Evolutionary conservation across 2,329 filamentous ascomycete genomes (phyloP), one percentile per base, ranked within the genome.

Genomic region (Teratosphaeria gauchensis): DNA sequence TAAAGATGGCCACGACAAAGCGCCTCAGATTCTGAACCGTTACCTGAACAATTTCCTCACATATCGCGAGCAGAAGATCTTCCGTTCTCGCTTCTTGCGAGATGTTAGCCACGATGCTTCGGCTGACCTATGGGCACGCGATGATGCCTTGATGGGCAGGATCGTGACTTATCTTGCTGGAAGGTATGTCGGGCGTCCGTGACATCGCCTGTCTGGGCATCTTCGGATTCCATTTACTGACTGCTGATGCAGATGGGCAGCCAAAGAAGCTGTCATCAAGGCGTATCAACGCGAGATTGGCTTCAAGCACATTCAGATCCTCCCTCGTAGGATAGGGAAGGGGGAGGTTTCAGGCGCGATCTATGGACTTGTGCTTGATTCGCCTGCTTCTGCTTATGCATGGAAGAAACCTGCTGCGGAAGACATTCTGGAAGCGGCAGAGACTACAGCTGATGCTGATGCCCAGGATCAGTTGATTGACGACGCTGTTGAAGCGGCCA

Each of bases 341-440:
- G 16, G 19, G 24, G 19, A 8, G 38, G 82, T 84, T 56, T 88
- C 86, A 69, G 87, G 88, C 1, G 87, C 86, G 7, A 90, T 90
- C 69, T 89, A 90, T 72, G 88, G 88, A 1, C 81, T 80, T 56
- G 84, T 88, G 64, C 59, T 67, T 24, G 60, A 70, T 61, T 56
- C 51, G 21, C 58, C 62, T 21, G 60, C 59, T 14, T 56, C 56
- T 6, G 42, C 51, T 46, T 56, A 38, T 21, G 42, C 19, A 19
- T 8, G 4, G 3, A 21, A 19, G n/a, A 21, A n/a, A 16, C 42
- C n/a, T 6, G 8, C 21, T 28, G 24, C 24, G 24, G 24, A 28
- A 28, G 24, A 28, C 24, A 28, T 28, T 28, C 4, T 28, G 24
- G 24, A 28, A 28, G 24, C 24, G 24, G 24, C 24, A 28, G 24